These are phyloP conservation scores for Candida methanosorbosa DNA, from an alignment of 805 yeast genomes.

Conservation along the genomic window DNA sequence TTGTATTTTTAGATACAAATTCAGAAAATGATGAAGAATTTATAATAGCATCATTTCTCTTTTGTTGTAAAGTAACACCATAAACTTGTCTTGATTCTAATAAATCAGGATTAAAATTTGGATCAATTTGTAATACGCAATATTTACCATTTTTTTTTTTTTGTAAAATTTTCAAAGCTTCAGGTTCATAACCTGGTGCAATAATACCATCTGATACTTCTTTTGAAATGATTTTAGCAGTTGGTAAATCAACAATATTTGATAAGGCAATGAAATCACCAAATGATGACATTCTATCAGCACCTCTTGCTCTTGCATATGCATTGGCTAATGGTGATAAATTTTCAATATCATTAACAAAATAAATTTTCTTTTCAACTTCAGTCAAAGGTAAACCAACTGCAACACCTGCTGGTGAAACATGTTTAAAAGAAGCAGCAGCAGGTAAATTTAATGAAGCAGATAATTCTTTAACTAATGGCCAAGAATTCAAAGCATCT, in stretches of 20 bases:
- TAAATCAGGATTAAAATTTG: slow-evolving; percentile 76
- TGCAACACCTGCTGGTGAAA: slow-evolving; percentile 98
- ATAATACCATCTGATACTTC: slow-evolving; percentile 98
- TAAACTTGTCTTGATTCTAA: slow-evolving; percentile 91
- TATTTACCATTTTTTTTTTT: slow-evolving; percentile 97
- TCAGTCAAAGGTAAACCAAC: slow-evolving; percentile 92
- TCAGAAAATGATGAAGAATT: slow-evolving; percentile 86
- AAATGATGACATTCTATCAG: slow-evolving; percentile 98
- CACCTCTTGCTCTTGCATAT: slow-evolving; percentile 99
- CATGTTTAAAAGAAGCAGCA: slow-evolving; percentile 98
- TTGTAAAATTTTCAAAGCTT: slow-evolving; percentile 80
- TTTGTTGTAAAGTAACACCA: slow-evolving; percentile 92
- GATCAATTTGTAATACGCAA: slow-evolving; percentile 93
- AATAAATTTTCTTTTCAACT: slow-evolving; percentile 88
- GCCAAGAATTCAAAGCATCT: slow-evolving; percentile 98
- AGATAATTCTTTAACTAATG: slow-evolving; percentile 91
- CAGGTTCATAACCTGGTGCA: slow-evolving; percentile 94
- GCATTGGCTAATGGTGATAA: slow-evolving; percentile 96
- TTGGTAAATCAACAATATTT: slow-evolving; percentile 91
- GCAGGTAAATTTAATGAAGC: slow-evolving; percentile 95
- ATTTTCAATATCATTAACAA: slow-evolving; percentile 90
- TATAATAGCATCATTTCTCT: slow-evolving; percentile 96
- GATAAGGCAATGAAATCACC: slow-evolving; percentile 98
- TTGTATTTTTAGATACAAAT: slow-evolving; percentile 80
- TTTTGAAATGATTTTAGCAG: slow-evolving; percentile 93